A percentile compares a stretch with the other conserved stretches of the same genome.
Evolutionary conservation across 2,329 filamentous ascomycete genomes (phyloP).

Genomic region (Teratosphaeria destructans): DNA sequence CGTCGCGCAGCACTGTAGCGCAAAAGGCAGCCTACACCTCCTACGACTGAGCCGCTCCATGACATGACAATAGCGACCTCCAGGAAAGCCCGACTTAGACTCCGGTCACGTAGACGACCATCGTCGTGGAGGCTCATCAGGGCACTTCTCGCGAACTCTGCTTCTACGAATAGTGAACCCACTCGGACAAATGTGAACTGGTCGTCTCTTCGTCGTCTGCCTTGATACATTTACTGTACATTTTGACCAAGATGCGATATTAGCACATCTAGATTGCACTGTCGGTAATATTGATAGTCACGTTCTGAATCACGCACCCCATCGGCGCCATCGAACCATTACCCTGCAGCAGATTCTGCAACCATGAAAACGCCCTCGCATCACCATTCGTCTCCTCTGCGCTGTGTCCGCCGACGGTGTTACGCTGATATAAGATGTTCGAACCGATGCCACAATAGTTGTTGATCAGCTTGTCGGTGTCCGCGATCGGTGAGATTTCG

Average conservation of each 20-base stretch:
- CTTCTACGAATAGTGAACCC: too few species aligned
- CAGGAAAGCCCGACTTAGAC: background rate
- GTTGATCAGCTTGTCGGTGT: conserved; percentile 35
- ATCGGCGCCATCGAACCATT: background rate
- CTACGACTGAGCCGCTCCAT: too few species aligned
- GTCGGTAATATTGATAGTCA: conserved; percentile 12
- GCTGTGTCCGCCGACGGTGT: conserved; percentile 33
- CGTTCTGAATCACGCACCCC: conserved; percentile 19
- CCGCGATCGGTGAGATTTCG: conserved; percentile 33
- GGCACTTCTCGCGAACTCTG: too few species aligned
- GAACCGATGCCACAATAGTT: conserved; percentile 33
- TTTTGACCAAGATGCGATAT: background rate
- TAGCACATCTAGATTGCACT: background rate
- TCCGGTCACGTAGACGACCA: too few species aligned
- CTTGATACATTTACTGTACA: background rate
- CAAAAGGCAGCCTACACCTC: too few species aligned
- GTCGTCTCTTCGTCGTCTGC: background rate
- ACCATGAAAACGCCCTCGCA: conserved; percentile 21
- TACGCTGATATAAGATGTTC: conserved; percentile 36
- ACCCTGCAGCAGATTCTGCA: conserved; percentile 15
- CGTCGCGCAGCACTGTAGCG: too few species aligned
- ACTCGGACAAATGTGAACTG: background rate
- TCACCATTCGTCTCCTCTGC: conserved; percentile 27
- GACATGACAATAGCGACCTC: too few species aligned
- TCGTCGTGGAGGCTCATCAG: too few species aligned